Conservation (phyloP, 2,329 filamentous ascomycete species). For the Thermochaetoides dissita region DNA sequence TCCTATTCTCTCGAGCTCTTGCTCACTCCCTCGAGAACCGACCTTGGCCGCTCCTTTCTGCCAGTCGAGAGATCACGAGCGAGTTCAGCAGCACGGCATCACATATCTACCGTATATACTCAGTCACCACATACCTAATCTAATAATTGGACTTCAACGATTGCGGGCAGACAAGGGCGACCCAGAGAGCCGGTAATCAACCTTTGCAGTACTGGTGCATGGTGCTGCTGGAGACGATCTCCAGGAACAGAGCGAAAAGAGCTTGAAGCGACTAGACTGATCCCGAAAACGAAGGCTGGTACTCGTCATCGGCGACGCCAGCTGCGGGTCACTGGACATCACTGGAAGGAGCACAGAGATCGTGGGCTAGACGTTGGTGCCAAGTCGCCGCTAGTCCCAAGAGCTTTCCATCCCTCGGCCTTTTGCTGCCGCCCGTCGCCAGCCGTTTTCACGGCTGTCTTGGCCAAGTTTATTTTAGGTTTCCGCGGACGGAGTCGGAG, state of each 20-base stretch:
- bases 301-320: neutral
- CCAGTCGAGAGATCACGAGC: no score
- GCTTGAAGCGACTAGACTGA: neutral
- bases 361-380: constrained; percentile 6
- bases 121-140: no score
- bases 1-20: no score
- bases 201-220: constrained; percentile 3
- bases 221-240: constrained; percentile 11
- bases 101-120: no score
- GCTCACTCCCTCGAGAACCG: no score
- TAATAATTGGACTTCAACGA: no score
- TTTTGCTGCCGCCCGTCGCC: no score
- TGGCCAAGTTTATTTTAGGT: constrained; percentile 5
- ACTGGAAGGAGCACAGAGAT: neutral
- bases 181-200: constrained; percentile 10
- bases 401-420: no score
- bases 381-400: constrained; percentile 13
- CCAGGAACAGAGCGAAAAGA: constrained; percentile 7
- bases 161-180: constrained; percentile 3
- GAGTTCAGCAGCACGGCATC: no score
- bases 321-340: neutral
- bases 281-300: neutral
- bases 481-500: neutral
- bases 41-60: no score
- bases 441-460: neutral